These are phyloP conservation scores for Diplotaxis tenuifolia DNA, from an alignment of 345 rosid species.

Conservation along the genomic window DNA sequence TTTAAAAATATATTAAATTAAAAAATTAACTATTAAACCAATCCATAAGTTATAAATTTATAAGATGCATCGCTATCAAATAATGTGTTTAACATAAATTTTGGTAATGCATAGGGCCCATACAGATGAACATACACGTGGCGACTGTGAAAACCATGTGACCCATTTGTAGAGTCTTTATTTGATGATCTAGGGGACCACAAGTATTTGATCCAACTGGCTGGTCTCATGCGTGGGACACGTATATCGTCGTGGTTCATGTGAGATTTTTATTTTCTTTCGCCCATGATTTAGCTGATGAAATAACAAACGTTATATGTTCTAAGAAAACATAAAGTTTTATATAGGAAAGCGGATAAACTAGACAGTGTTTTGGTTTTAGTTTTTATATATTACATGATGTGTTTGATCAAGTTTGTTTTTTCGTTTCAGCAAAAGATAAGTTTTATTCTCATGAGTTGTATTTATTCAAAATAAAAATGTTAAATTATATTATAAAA, in stretches of 20 bases:
- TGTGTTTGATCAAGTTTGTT: background rate
- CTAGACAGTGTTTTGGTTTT: background rate
- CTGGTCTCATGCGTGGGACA: constrained; percentile 16
- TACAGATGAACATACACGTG: constrained; percentile 10
- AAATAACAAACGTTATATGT: background rate
- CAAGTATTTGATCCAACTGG: constrained; percentile 14
- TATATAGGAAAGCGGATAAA: background rate
- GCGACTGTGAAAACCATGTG: constrained; percentile 26
- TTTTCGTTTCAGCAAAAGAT: background rate
- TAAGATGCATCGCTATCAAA: too few species aligned
- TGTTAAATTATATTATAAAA: too few species aligned
- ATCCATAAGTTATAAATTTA: too few species aligned
- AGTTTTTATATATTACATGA: background rate
- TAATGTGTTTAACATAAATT: too few species aligned
- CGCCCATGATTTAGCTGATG: constrained; percentile 2
- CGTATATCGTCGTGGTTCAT: constrained; percentile 28
- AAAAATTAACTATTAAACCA: too few species aligned
- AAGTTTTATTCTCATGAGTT: background rate
- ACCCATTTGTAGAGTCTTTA: constrained; percentile 20
- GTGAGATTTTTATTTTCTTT: constrained; percentile 5
- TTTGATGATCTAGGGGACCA: constrained; percentile 13
- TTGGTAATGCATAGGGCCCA: too few species aligned
- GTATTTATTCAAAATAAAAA: too few species aligned
- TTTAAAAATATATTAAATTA: too few species aligned
- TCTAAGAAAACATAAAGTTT: background rate